Percentiles rank a stretch among this genome's conserved stretches.
Evolutionary conservation across 306 rosid species (phyloP).

Genomic region (Casuarina cunninghamiana): DNA sequence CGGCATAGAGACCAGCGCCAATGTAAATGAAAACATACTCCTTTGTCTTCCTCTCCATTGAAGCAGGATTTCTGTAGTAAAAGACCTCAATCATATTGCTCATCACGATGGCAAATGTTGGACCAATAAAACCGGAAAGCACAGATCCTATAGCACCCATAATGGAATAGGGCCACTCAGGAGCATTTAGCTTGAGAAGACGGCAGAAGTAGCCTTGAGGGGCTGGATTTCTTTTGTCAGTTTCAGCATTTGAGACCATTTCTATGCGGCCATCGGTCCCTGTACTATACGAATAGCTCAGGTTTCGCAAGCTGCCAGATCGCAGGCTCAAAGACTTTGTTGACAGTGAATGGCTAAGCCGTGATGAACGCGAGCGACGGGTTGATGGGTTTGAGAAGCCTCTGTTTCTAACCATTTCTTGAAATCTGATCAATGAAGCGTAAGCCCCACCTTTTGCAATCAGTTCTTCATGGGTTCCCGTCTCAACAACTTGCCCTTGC

Average conservation of each 20-base stretch:
- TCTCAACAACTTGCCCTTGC: constrained; percentile 94
- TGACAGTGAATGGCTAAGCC: constrained; percentile 85
- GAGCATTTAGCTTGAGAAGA: constrained; percentile 78
- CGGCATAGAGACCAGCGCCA: constrained; percentile 94
- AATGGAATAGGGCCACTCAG: constrained; percentile 98
- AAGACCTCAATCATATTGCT: constrained; percentile 98
- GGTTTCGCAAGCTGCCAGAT: constrained; percentile 86
- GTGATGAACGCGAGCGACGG: constrained; percentile 76
- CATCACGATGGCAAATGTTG: constrained; percentile 97
- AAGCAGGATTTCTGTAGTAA: constrained; percentile 66
- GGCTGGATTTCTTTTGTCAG: constrained; percentile 81
- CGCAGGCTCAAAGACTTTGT: constrained; percentile 91
- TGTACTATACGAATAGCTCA: constrained; percentile 88
- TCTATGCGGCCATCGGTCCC: constrained; percentile 99
- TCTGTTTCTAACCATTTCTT: constrained; percentile 84
- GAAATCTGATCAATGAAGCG: constrained; percentile 88
- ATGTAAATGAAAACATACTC: constrained; percentile 93
- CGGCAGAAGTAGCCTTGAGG: constrained; percentile 83
- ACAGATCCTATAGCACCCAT: constrained; percentile 97
- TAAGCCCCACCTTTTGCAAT: constrained; percentile 79
- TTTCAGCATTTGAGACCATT: constrained; percentile 96
- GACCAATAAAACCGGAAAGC: constrained; percentile 91
- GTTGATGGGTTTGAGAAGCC: constrained; percentile 91
- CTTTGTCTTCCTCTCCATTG: constrained; percentile 93
- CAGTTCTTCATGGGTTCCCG: constrained; percentile 95